Conservation (phyloP, 2,329 filamentous ascomycete species). For the Plectosphaerella sp. region DNA sequence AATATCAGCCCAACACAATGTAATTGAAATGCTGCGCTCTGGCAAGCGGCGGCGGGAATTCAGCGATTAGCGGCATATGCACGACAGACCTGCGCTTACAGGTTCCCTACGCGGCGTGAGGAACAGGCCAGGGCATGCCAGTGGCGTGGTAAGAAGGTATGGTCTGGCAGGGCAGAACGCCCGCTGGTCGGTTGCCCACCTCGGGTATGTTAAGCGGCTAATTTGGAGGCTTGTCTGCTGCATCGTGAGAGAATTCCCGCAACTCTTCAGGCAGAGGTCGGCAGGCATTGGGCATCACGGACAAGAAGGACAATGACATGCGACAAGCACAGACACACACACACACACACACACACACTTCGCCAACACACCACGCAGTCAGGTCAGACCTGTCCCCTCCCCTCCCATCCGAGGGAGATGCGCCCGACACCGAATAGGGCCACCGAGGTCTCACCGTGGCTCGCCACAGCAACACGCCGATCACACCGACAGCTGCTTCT, state of each 20-base stretch:
- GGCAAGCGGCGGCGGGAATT: neutral
- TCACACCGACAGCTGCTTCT: neutral
- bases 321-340: too few relatives aligned
- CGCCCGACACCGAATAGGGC: too few relatives aligned
- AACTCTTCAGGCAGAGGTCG: neutral
- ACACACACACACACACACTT: too few relatives aligned
- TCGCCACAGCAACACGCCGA: neutral
- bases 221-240: neutral
- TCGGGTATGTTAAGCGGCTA: neutral
- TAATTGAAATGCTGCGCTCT: too few relatives aligned
- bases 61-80: conserved; percentile 12
- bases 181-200: neutral
- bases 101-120: neutral
- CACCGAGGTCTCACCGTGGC: too few relatives aligned
- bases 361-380: too few relatives aligned
- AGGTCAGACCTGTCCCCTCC: too few relatives aligned
- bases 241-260: neutral
- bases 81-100: conserved; percentile 12
- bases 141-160: too few relatives aligned
- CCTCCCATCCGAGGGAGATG: too few relatives aligned
- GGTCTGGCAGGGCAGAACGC: neutral
- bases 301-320: too few relatives aligned
- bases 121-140: neutral
- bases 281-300: too few relatives aligned
- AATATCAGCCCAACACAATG: too few relatives aligned